Conservation (phyloP, 768 basidiomycete species). For the Kwoniella heveanensis region DNA sequence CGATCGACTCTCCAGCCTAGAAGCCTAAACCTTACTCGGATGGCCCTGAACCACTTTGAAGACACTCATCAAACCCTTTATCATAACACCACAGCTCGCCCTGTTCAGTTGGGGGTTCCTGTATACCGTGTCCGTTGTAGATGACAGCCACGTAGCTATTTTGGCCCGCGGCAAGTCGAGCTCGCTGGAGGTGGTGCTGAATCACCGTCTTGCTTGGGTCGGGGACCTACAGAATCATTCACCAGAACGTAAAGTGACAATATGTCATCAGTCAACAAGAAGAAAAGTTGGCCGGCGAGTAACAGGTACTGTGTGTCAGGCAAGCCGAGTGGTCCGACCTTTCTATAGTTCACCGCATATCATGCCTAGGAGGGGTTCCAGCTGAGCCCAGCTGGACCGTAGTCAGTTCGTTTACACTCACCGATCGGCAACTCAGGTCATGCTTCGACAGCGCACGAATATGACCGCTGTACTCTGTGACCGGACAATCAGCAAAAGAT, state of each 20-base stretch:
- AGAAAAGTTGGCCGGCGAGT: too few relatives aligned
- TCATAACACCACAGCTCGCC: slow-evolving; percentile 53
- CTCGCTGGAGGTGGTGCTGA: slow-evolving; percentile 43
- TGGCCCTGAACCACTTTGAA: slow-evolving; percentile 35
- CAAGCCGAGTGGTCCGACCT: too few relatives aligned
- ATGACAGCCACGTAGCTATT: slow-evolving; percentile 43
- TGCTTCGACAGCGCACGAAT: slow-evolving; percentile 15
- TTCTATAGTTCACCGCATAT: too few relatives aligned
- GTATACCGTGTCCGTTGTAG: slow-evolving; percentile 49
- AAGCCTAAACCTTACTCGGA: slow-evolving; percentile 38
- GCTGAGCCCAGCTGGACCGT: too few relatives aligned
- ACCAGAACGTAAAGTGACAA: too few relatives aligned
- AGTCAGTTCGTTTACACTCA: slow-evolving; percentile 11
- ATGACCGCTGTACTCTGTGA: slow-evolving; percentile 20
- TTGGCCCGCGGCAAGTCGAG: slow-evolving; percentile 39
- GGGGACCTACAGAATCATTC: slow-evolving; percentile 26
- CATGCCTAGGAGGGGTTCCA: too few relatives aligned
- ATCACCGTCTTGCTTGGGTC: slow-evolving; percentile 45
- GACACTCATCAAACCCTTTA: slow-evolving; percentile 43
- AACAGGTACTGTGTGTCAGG: too few relatives aligned
- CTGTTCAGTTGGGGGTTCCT: slow-evolving; percentile 51
- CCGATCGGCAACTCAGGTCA: slow-evolving; percentile 17
- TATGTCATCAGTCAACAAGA: too few relatives aligned
- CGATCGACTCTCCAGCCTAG: too few relatives aligned
- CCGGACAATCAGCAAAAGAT: neutral